phyloP scores from a whole-genome alignment of 192 early-diverging fungal species.

The Funneliformis mosseae region DNA sequence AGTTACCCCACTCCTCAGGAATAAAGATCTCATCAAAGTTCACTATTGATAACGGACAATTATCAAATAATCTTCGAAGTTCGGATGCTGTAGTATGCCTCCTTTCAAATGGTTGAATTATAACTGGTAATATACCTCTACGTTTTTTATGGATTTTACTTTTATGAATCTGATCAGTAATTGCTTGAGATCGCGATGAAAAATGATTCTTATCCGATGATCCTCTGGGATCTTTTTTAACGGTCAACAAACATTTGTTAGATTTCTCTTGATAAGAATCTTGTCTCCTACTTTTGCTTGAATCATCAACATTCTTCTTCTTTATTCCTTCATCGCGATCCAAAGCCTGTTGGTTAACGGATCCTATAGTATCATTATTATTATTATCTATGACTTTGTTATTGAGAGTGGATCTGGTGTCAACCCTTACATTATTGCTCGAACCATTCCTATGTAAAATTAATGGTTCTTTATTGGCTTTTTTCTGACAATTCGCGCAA shows the following conservation, averaged over 20 bases:
- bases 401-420: neutral
- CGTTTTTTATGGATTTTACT: neutral
- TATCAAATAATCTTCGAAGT: conserved; percentile 25
- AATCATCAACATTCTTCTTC: neutral
- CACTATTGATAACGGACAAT: neutral
- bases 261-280: neutral
- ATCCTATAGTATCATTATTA: neutral
- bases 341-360: neutral
- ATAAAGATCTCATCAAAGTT: conserved; percentile 28
- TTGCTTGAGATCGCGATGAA: neutral
- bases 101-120: conserved; percentile 11
- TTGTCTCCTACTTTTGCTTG: neutral
- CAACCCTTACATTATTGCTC: neutral
- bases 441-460: neutral
- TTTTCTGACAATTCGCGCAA: conserved; percentile 18
- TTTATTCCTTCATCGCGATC: neutral
- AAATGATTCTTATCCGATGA: neutral
- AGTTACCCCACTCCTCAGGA: conserved; percentile 5
- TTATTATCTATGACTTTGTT: neutral
- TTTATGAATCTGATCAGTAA: neutral
- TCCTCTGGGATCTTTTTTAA: neutral
- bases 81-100: conserved; percentile 15
- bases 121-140: neutral
- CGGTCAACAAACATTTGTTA: neutral
- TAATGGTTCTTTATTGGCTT: neutral